Evolutionary conservation across 495 filamentous ascomycete species (phyloP), one percentile per base, ranked within the genome.

Genomic region (Aeminium ludgeri): DNA sequence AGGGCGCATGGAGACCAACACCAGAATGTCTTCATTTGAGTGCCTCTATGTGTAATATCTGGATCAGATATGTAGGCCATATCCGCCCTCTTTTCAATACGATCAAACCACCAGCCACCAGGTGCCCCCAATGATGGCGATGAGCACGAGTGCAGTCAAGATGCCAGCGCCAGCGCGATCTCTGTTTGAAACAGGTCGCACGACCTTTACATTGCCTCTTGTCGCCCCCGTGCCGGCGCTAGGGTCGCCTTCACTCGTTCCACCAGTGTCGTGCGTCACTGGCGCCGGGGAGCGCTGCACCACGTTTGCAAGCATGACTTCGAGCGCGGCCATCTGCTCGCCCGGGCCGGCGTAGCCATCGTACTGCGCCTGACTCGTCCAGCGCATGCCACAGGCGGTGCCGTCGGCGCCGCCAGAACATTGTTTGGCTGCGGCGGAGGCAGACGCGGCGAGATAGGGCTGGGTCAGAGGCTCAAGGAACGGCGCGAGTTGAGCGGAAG

Each of bases 261-360:
- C 59, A 27, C 59, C 59, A 7, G 50, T 58, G 10, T 48, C 39
- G 27, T 48, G 36, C 11, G 55, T 53, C 5, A 61, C 51, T 8
- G 59, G 59, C 2, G 52, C 56, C 7, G 23, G 17, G 20, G 59
- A 55, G 11, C 71, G 20, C 6, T 54, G 46, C 20, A 72, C 59
- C 43, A 78, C 56, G 13, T 43, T 38, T 6, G 71, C 71, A 40
- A 82, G 66, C 1, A 83, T 65, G 19, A 83, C 64, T 50, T 81
- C 74, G 50, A 89, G 62, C 1, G 73, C 78, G 3, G 68, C 68
- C 64, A 85, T 69, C 52, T 85, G 74, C 56, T 86, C 76, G 7
- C 80, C 80, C 11, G 67, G 42, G 2, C 64, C 65, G 12, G 37
- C 41, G 0, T 46, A 54, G 0, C 59, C 59, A 48, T 68, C 65